Evolutionary conservation across 2,329 filamentous ascomycete genomes (phyloP).

Genomic region (Hawksworthiomyces lignivorus): DNA sequence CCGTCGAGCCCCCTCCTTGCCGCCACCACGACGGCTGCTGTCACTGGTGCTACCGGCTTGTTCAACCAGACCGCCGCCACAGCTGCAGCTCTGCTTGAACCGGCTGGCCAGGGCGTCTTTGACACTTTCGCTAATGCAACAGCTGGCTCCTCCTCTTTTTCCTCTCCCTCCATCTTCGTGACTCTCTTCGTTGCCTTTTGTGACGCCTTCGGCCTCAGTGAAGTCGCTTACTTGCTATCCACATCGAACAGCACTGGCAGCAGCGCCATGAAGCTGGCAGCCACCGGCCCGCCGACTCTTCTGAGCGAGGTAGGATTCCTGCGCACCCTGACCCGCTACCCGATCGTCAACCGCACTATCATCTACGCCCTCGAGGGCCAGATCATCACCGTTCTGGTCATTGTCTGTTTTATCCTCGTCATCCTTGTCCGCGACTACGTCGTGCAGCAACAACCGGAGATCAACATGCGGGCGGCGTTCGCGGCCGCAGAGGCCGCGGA

Average conservation of each 20-base stretch:
- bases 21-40: slow-evolving; percentile 30
- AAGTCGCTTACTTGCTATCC: slow-evolving; percentile 12
- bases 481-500: slow-evolving; percentile 27
- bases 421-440: slow-evolving; percentile 97
- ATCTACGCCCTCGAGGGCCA: slow-evolving; percentile 86
- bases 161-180: slow-evolving; percentile 12
- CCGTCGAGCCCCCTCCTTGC: slow-evolving; percentile 32
- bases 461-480: slow-evolving; percentile 68
- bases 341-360: slow-evolving; percentile 66
- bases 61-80: no score
- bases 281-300: slow-evolving; percentile 32
- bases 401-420: slow-evolving; percentile 91
- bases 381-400: slow-evolving; percentile 84
- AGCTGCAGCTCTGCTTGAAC: no score
- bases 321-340: slow-evolving; percentile 57
- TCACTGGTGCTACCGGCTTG: slow-evolving; percentile 14
- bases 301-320: slow-evolving; percentile 51
- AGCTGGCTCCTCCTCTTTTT: slow-evolving; percentile 18
- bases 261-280: slow-evolving; percentile 12
- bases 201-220: slow-evolving; percentile 17
- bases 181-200: no score
- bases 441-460: slow-evolving; percentile 90
- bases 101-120: no score
- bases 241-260: slow-evolving; percentile 17
- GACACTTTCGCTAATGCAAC: slow-evolving; percentile 13